Conservation (phyloP, 73 alveolate species). For the Blepharisma japonicum region DNA sequence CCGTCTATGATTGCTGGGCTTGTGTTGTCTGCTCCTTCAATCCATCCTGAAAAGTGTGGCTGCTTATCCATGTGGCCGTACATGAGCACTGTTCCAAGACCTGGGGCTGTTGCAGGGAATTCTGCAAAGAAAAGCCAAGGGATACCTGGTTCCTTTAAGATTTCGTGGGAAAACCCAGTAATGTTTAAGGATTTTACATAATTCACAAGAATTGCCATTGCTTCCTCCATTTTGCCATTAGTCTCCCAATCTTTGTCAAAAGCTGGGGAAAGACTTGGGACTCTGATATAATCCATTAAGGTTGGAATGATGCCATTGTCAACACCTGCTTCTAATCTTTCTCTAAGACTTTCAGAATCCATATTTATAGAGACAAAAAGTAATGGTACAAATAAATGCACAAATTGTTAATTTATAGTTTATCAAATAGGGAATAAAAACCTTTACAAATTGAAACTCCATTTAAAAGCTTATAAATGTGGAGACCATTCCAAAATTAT, state of each 20-base stretch:
- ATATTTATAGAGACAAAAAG: no score
- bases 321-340: background rate
- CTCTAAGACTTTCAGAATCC: no score
- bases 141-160: constrained; percentile 56
- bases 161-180: background rate
- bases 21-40: constrained; percentile 63
- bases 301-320: constrained; percentile 63
- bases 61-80: constrained; percentile 78
- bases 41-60: constrained; percentile 83
- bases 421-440: no score
- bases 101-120: constrained; percentile 53
- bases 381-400: no score
- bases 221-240: constrained; percentile 66
- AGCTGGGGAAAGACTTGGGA: constrained; percentile 86
- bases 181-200: constrained; percentile 16
- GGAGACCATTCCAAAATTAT: no score
- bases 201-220: background rate
- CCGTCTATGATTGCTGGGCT: constrained; percentile 66
- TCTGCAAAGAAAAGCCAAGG: constrained; percentile 66
- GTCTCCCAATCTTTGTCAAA: constrained; percentile 89
- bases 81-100: constrained; percentile 49
- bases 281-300: constrained; percentile 72
- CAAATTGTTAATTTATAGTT: no score
- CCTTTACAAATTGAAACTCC: no score
- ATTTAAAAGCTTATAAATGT: no score